phyloP scores from a whole-genome alignment of 2,329 filamentous ascomycete genomes.

The Colletotrichum sp. region DNA sequence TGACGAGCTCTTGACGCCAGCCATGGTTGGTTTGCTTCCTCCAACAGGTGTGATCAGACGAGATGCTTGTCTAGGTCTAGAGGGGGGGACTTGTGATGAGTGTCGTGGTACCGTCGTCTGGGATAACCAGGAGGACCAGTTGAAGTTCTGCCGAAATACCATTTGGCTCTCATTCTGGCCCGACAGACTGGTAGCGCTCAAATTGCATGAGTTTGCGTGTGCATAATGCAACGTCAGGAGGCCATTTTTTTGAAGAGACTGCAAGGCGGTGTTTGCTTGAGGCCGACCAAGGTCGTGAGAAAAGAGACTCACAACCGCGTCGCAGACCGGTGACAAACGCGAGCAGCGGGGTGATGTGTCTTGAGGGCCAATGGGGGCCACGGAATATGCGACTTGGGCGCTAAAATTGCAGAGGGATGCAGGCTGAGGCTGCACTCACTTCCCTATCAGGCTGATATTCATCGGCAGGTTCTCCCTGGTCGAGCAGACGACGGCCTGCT shows the following conservation, averaged over 20 bases:
- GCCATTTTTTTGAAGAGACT: not conserved
- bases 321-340: constrained; percentile 10
- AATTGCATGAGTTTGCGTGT: constrained; percentile 26
- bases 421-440: not conserved
- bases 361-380: constrained; percentile 15
- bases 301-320: constrained; percentile 6
- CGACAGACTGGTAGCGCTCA: constrained; percentile 34
- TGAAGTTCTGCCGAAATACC: not conserved
- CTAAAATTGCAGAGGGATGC: constrained; percentile 4
- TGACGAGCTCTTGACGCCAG: not conserved
- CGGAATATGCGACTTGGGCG: constrained; percentile 17
- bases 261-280: not conserved
- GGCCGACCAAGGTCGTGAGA: not conserved
- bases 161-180: constrained; percentile 14
- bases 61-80: not conserved
- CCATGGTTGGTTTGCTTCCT: not conserved
- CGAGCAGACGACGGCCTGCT: not conserved
- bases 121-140: not conserved
- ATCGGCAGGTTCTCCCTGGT: not conserved
- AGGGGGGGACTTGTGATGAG: not conserved
- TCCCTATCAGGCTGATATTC: not conserved
- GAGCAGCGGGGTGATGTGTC: constrained; percentile 2
- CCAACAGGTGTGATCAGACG: not conserved
- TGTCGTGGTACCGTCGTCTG: not conserved
- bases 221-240: constrained; percentile 3